Evolutionary conservation across 2,329 filamentous ascomycete genomes (phyloP).

Genomic region (Neospermospora avenae): DNA sequence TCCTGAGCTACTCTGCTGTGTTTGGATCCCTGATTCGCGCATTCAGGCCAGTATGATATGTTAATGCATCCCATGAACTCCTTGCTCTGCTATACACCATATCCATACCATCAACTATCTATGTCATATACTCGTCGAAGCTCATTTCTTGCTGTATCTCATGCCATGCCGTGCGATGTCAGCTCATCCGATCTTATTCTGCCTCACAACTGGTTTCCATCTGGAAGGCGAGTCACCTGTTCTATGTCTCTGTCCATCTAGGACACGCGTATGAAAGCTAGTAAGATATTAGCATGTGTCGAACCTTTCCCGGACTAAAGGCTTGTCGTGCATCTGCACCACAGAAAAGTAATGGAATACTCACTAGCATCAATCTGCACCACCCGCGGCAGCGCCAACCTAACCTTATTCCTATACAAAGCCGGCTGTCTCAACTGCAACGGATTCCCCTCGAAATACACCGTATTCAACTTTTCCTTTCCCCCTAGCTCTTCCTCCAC

Average conservation of each 20-base stretch:
- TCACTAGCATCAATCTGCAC: constrained; percentile 96
- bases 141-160: background rate
- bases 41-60: background rate
- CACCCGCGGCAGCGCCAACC: constrained; percentile 80
- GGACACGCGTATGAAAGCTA: constrained; percentile 35
- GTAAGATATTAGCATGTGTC: background rate
- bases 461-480: constrained; percentile 78
- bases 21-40: no score
- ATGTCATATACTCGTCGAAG: background rate
- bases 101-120: background rate
- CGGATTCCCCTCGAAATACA: constrained; percentile 96
- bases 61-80: background rate
- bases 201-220: background rate
- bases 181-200: background rate
- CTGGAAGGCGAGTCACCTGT: background rate
- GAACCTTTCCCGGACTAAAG: background rate
- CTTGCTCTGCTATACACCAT: constrained; percentile 2
- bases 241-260: constrained; percentile 12
- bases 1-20: no score
- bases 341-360: constrained; percentile 40
- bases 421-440: constrained; percentile 76
- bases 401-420: constrained; percentile 90
- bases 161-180: constrained; percentile 1
- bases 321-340: background rate
- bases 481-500: constrained; percentile 74